Conservation (phyloP, 306 rosid genomes). For the Myrica gale region DNA sequence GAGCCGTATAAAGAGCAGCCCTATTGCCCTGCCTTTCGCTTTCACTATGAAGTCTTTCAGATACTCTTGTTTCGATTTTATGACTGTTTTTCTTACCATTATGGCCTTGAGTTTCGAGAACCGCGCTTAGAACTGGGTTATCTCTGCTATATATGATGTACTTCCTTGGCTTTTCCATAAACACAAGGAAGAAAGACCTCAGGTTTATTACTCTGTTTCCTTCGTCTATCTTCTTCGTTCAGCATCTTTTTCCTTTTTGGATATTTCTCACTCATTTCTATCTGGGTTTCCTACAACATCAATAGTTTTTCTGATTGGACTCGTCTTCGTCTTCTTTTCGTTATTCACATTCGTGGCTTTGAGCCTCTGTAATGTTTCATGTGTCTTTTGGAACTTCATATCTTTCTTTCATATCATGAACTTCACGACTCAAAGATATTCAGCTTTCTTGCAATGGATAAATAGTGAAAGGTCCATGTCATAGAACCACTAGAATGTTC, state of each 20-base stretch:
- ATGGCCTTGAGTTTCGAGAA: constrained; percentile 60
- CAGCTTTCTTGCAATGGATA: background rate
- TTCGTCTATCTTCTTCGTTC: constrained; percentile 19
- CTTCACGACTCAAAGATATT: background rate
- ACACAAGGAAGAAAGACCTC: constrained; percentile 36
- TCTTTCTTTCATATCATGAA: background rate
- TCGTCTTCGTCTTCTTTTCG: constrained; percentile 29
- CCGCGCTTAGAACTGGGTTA: constrained; percentile 43
- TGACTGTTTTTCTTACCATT: constrained; percentile 53
- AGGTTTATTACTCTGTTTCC: constrained; percentile 36
- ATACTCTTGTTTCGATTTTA: constrained; percentile 40
- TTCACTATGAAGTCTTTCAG: constrained; percentile 47
- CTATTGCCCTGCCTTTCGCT: constrained; percentile 38
- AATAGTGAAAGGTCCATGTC: constrained; percentile 37
- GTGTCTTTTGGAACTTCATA: constrained; percentile 13
- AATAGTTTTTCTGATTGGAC: constrained; percentile 22
- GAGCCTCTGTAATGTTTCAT: constrained; percentile 17
- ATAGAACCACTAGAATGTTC: constrained; percentile 13
- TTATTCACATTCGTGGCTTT: constrained; percentile 18
- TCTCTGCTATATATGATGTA: constrained; percentile 18
- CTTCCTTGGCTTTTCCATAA: constrained; percentile 61
- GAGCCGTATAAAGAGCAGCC: constrained; percentile 39
- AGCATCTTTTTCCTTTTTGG: constrained; percentile 35
- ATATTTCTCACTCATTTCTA: constrained; percentile 34
- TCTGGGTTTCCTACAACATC: constrained; percentile 30